Base-by-base conservation (phyloP, 345 rosid genomes). In the Erodium maritimum region DNA sequence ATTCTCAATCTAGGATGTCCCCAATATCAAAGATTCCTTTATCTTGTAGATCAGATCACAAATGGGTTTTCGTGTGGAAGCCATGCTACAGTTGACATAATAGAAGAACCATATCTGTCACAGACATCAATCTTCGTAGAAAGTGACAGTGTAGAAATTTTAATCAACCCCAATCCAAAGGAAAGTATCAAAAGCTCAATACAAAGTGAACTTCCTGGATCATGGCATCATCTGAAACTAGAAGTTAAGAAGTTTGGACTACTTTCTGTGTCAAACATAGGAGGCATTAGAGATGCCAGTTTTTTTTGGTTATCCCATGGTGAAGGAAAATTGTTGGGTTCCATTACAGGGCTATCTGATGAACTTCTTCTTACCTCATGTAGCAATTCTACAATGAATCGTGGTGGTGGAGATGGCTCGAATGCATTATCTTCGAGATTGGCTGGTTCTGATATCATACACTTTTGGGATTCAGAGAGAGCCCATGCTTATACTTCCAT, bases 361-460 rank as follows among this genome's bases (percentile, higher is more conserved):
- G 83, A 85, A 58, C 73, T 89, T 73, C 80, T 85, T 71, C 73
- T 93, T 65, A 78, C 89, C 68, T 80, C 90, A 54, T 89, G 99
- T 69, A 77, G 82, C 75, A 79, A 93, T 69, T 79, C 97, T 55
- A 61, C 87, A 23, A 79, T 82, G 79, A 87, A 85, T 67, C 97
- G 97, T 23, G 99, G 99, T 58, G 87, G 89, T 75, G 99, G 99
- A 63, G 88, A 83, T 63, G 95, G 96, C 76, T 87, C 95, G 60
- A 89, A 89, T 80, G 94, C 77, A 17, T 75, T 87, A 65, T 93
- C 99, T 17, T 81, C 91, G 62, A 69, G 85, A 69, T 69, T 72
- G 54, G 97, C 97, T 75, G 99, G 99, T 79, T 79, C 85, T 55
- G 84, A 85, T 72, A 75, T 93, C 73, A 60, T 83, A 63, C 74